Evolutionary conservation across 2,329 filamentous ascomycete genomes (phyloP).

Genomic region (Fusarium burgessii): DNA sequence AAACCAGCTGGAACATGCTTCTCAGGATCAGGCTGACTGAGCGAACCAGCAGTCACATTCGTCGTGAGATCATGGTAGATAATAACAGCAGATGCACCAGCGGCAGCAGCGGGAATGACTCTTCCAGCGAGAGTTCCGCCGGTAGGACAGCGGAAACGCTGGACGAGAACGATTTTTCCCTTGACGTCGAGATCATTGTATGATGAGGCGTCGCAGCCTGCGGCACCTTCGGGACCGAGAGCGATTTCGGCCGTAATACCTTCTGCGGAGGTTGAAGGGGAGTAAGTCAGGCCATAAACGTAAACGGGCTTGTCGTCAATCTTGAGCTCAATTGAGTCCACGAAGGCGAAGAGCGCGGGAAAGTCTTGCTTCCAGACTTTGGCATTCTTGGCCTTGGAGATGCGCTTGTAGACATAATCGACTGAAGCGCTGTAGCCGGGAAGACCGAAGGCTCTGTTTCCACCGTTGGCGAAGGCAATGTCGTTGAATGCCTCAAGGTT

Average conservation of each 20-base stretch:
- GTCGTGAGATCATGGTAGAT: conserved; percentile 39
- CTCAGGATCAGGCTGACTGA: conserved; percentile 39
- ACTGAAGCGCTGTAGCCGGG: conserved; percentile 63
- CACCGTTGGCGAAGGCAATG: conserved; percentile 54
- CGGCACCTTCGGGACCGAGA: conserved; percentile 37
- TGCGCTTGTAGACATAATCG: conserved; percentile 61
- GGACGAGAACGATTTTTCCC: conserved; percentile 45
- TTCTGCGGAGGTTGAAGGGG: conserved; percentile 29
- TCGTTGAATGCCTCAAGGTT: conserved; percentile 36
- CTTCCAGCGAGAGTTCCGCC: conserved; percentile 41
- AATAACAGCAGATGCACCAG: conserved; percentile 37
- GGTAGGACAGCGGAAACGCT: conserved; percentile 42
- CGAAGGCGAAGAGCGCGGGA: conserved; percentile 59
- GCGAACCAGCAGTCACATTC: conserved; percentile 37
- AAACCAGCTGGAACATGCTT: conserved; percentile 35
- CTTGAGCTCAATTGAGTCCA: conserved; percentile 55
- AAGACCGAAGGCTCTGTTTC: conserved; percentile 65
- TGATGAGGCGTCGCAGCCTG: conserved; percentile 37
- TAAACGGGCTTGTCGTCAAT: conserved; percentile 35
- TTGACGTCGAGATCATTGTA: conserved; percentile 39
- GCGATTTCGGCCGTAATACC: conserved; percentile 39
- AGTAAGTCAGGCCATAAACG: conserved; percentile 39
- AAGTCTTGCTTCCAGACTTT: conserved; percentile 62
- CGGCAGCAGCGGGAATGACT: conserved; percentile 35
- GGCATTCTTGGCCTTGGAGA: conserved; percentile 54